Evolutionary conservation across 2,329 filamentous ascomycete genomes (phyloP).

Genomic region (Calonectria honghensis): DNA sequence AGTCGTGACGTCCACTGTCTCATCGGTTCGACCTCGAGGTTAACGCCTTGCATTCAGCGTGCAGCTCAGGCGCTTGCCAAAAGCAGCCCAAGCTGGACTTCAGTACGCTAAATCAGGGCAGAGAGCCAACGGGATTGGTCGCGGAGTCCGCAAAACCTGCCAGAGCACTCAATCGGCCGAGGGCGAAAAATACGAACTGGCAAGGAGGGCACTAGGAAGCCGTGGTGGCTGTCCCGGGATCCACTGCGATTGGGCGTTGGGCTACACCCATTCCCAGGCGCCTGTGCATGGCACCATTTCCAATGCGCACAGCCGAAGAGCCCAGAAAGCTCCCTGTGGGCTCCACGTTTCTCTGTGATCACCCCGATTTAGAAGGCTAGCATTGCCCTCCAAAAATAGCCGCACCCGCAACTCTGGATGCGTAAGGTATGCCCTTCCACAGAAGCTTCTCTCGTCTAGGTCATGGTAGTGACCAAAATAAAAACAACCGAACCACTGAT

Average conservation of each 20-base stretch:
- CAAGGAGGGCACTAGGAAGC: conserved; percentile 51
- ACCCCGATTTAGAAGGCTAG: conserved; percentile 32
- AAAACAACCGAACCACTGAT: conserved; percentile 8
- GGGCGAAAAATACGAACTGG: conserved; percentile 52
- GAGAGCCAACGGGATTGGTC: conserved; percentile 1
- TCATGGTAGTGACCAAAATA: background rate
- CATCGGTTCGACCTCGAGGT: conserved; percentile 2
- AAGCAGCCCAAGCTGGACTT: conserved; percentile 24
- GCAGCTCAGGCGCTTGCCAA: conserved; percentile 20
- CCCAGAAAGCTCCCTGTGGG: conserved; percentile 11
- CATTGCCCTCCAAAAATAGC: conserved; percentile 34
- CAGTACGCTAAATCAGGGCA: conserved; percentile 4
- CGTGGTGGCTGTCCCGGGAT: conserved; percentile 49
- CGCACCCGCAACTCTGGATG: conserved; percentile 24
- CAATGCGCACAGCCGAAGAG: conserved; percentile 14
- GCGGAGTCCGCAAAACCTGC: background rate
- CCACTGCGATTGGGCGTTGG: conserved; percentile 47
- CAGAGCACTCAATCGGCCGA: conserved; percentile 42
- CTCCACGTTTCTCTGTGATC: conserved; percentile 8
- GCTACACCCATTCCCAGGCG: conserved; percentile 27
- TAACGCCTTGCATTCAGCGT: conserved; percentile 24
- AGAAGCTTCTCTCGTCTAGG: background rate
- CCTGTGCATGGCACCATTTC: conserved; percentile 38
- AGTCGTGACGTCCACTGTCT: conserved; percentile 2
- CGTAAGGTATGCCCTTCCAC: background rate